phyloP scores from a whole-genome alignment of 345 rosid species.

The Populus davidiana region DNA sequence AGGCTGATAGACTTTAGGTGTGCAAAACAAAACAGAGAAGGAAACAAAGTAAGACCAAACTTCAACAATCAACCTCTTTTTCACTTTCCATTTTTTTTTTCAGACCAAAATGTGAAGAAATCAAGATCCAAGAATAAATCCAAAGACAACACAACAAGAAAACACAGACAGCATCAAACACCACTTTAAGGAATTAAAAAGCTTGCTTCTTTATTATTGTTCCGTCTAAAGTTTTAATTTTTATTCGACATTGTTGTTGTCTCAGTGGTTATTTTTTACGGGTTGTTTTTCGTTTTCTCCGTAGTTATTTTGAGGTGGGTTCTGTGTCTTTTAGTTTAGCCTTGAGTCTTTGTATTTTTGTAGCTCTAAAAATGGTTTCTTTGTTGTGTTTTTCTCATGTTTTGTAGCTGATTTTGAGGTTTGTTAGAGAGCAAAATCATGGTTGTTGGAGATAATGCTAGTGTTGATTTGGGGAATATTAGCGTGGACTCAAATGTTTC shows the following conservation, averaged over 20 bases:
- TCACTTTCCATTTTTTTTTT: background rate
- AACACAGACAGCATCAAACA: background rate
- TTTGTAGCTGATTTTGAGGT: background rate
- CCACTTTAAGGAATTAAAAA: background rate
- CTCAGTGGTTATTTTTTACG: background rate
- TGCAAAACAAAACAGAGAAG: background rate
- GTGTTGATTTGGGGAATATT: constrained; percentile 45
- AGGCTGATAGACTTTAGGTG: background rate
- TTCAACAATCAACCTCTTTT: background rate
- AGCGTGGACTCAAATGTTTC: background rate
- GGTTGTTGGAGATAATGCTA: constrained; percentile 94
- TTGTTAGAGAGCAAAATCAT: constrained; percentile 37
- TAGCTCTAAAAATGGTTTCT: background rate
- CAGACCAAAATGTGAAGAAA: background rate
- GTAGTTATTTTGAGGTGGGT: background rate
- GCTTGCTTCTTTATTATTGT: background rate
- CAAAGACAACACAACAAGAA: background rate
- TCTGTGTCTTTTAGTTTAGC: background rate
- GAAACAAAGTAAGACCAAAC: background rate
- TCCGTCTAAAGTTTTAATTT: background rate
- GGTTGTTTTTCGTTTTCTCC: background rate
- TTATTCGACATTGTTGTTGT: background rate
- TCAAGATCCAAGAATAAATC: background rate
- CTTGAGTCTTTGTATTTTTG: background rate
- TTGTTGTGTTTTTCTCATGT: background rate